Percentiles rank a stretch among this genome's conserved stretches.
phyloP scores from a whole-genome alignment of 2,329 filamentous ascomycete species.

The Bipolaris victoriae region DNA sequence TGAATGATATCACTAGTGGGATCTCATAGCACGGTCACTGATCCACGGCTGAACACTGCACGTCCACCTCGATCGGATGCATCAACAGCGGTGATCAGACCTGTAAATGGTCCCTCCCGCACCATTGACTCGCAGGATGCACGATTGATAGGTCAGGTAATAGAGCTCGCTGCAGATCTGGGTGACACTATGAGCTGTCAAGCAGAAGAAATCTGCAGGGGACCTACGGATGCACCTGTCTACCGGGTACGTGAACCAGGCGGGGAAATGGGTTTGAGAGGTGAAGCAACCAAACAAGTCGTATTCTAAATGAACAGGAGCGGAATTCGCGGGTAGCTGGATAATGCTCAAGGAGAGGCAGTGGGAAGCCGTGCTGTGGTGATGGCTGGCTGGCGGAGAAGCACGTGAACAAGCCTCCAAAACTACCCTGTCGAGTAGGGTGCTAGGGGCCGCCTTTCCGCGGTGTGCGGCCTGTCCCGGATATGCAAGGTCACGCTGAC shows the following conservation, averaged over 20 bases:
- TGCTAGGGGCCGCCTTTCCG: neutral
- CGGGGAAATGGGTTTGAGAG: neutral
- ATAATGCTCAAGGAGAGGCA: neutral
- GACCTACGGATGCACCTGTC: neutral
- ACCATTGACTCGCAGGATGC: neutral
- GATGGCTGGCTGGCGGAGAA: neutral
- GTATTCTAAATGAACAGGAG: slow-evolving; percentile 3
- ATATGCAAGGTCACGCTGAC: slow-evolving; percentile 7
- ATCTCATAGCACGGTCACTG: slow-evolving; percentile 5
- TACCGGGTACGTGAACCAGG: neutral
- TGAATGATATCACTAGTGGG: slow-evolving; percentile 15
- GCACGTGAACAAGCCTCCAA: slow-evolving; percentile 3
- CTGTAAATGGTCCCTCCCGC: slow-evolving; percentile 1
- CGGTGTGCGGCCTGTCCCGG: slow-evolving; percentile 9
- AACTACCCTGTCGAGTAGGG: neutral
- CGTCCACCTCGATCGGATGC: slow-evolving; percentile 10
- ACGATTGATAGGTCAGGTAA: slow-evolving; percentile 1
- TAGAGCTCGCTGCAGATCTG: neutral
- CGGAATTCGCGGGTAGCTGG: neutral
- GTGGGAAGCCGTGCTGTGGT: neutral
- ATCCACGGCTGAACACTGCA: slow-evolving; percentile 17
- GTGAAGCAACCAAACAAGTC: slow-evolving; percentile 3
- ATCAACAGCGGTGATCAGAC: slow-evolving; percentile 7
- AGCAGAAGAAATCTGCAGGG: slow-evolving; percentile 4
- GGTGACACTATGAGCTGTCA: slow-evolving; percentile 4